Base-by-base conservation (phyloP, 257 asterid genomes). In the Paraleonurus japonicus region DNA sequence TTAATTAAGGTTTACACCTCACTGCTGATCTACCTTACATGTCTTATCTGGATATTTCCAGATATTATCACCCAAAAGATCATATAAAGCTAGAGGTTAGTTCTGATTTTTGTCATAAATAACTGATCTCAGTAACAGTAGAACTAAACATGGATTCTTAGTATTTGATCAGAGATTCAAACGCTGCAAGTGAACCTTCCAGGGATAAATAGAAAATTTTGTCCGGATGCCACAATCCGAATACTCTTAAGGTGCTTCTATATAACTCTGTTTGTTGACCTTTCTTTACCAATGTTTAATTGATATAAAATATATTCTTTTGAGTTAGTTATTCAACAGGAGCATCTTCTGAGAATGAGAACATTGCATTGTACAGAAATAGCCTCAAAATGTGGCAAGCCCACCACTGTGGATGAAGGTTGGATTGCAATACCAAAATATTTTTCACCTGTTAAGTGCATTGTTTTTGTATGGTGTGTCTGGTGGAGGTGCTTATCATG, bases 401-500 rank as follows among this genome's bases (percentile, higher is more conserved):
- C 95, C 22, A 68, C 82, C 76, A 41, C 61, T 22, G 41, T 53
- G 39, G 95, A 80, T 59, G 92, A 89, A 89, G 96, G 98, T 94
- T 75, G 53, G 81, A 70, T 57, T 67, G 16, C 69, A 67, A 16
- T 26, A 16, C 43, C 68, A 19, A 24, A 65, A 19, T 28, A 66
- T 57, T 60, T 45, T 60, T 58, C 4, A 60, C 70, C 3, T 20
- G 15, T 22, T 43, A 51, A 45, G 17, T 13, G 15, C 12, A 2
- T 63, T 37, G 15, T 28, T 19, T 47, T 30, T 30, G 45, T 33
- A 22, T 23, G 99, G 99, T 11, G 99, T 94, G 77, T 97, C 99
- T 10, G 95, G 99, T 60, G 96, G 99, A 39, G 95, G 91, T 79
- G 96, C 96, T 80, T 89, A 88, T 83, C 75, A 81, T 75, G 84